Evolutionary conservation across 2,329 filamentous ascomycete genomes (phyloP), one percentile per base, ranked within the genome.

Genomic region (Phaeomoniella chlamydospora): DNA sequence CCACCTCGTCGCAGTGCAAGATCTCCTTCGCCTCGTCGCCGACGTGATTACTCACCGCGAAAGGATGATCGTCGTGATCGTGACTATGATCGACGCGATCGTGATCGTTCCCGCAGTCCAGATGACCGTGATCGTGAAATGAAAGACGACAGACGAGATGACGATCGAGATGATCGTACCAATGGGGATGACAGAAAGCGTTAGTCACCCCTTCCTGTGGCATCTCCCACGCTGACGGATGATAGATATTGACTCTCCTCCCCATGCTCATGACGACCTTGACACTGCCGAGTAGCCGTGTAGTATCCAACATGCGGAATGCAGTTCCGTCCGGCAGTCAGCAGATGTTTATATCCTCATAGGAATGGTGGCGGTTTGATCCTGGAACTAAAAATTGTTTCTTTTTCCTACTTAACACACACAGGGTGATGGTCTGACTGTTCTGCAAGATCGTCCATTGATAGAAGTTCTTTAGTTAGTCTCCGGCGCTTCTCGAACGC

Each of bases 171-270:
- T 51, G 80, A 79, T 49, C 80, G 72, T 33, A 69, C 82, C 15
- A 92, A 88, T 51, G 85, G 80, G 41, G 86, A 94, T 48, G 86
- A 94, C 46, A 77, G 83, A 53, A 96, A 96, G 76, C 75, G 87
- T 94, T 53, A 51, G 56, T 41, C 17, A 9, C 9, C 30, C 30
- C 15, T 17, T 26, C 9, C 22, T 26, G 6, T 26, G n/a, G 22
- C n/a, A n/a, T 19, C 36, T 36, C 33, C 34, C 41, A 55, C 18
- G 51, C 44, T 46, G 39, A 44, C 37, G 43, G 37, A 48, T 61
- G 63, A n/a, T 59, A 48, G 57, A 72, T 54, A 64, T 80, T 50
- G 85, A 92, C 47, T 84, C 82, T 50, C 80, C 84, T 47, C 75
- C 83, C 43, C 78, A 83, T 44, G 79, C 77, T 49, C 85, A 94